Percentiles rank a stretch among this genome's conserved stretches.
Evolutionary conservation across 805 yeast species (phyloP).

Genomic region (Dipodascus albidus): DNA sequence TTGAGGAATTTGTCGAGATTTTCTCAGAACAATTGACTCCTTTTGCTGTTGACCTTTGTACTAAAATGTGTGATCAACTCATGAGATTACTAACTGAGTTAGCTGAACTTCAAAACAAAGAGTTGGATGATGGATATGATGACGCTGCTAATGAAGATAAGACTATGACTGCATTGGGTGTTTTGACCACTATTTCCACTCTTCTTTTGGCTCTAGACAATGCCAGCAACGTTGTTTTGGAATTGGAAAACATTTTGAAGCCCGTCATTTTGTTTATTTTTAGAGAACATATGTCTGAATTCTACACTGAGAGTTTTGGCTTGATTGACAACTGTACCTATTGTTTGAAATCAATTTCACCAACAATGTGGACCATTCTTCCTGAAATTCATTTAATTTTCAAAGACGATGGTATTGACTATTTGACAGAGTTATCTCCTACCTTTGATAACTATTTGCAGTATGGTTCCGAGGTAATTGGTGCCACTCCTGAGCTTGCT

Average conservation of each 20-base stretch:
- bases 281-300: slow-evolving; percentile 54
- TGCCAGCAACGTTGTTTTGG: slow-evolving; percentile 51
- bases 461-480: slow-evolving; percentile 42
- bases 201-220: slow-evolving; percentile 75
- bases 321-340: slow-evolving; percentile 60
- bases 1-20: slow-evolving; percentile 90
- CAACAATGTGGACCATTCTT: slow-evolving; percentile 66
- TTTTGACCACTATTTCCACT: slow-evolving; percentile 72
- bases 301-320: slow-evolving; percentile 66
- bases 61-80: slow-evolving; percentile 54
- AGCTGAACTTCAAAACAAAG: slow-evolving; percentile 37
- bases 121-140: slow-evolving; percentile 26
- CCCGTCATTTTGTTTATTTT: slow-evolving; percentile 65
- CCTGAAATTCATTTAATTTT: slow-evolving; percentile 33
- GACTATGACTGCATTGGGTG: slow-evolving; percentile 71
- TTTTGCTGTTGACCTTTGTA: slow-evolving; percentile 63
- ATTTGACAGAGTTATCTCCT: slow-evolving; percentile 66
- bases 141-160: slow-evolving; percentile 47
- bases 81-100: slow-evolving; percentile 57
- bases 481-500: slow-evolving; percentile 35
- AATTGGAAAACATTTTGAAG: slow-evolving; percentile 52
- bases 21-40: slow-evolving; percentile 86
- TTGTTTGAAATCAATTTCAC: slow-evolving; percentile 47
- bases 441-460: slow-evolving; percentile 64
- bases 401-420: slow-evolving; percentile 38